Evolutionary conservation across 2,329 filamentous ascomycete genomes (phyloP).

Genomic region (Pseudogymnoascus sp.): DNA sequence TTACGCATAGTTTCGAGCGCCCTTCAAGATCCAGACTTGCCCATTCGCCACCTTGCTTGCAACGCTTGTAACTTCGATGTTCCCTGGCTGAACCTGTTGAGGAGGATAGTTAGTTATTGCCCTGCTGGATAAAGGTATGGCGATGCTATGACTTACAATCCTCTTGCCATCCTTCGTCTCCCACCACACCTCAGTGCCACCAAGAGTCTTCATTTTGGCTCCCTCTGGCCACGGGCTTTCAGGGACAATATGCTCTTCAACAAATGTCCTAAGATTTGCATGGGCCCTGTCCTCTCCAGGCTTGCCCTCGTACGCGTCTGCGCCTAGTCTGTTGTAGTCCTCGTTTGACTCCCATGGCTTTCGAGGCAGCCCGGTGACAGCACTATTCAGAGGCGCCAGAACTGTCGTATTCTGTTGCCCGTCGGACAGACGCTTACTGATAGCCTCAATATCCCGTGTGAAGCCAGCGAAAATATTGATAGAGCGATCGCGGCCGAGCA

Average conservation of each 20-base stretch:
- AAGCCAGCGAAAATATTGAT: conserved; percentile 82
- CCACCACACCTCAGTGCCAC: conserved; percentile 74
- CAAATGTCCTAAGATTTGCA: conserved; percentile 69
- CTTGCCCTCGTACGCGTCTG: conserved; percentile 65
- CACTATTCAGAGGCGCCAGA: conserved; percentile 78
- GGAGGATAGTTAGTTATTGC: neutral
- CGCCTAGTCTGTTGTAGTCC: conserved; percentile 62
- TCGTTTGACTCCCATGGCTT: conserved; percentile 79
- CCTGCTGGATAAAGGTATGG: neutral
- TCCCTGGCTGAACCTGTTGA: conserved; percentile 64
- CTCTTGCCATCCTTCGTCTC: conserved; percentile 60
- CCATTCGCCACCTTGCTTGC: conserved; percentile 77
- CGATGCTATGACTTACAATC: conserved; percentile 43
- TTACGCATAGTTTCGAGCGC: conserved; percentile 35
- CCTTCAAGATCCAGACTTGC: conserved; percentile 57
- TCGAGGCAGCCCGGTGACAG: conserved; percentile 65
- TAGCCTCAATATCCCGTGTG: conserved; percentile 64
- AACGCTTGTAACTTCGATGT: conserved; percentile 67
- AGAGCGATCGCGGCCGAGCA: conserved; percentile 68
- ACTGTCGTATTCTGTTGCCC: conserved; percentile 66
- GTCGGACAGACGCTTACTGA: conserved; percentile 62
- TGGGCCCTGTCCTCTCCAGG: conserved; percentile 69
- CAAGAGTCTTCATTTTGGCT: conserved; percentile 57
- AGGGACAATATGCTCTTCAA: conserved; percentile 75
- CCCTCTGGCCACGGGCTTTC: conserved; percentile 66